phyloP scores from a whole-genome alignment of 176 grass and related monocot genomes.

The sorghum (Sorghum bicolor) region DNA sequence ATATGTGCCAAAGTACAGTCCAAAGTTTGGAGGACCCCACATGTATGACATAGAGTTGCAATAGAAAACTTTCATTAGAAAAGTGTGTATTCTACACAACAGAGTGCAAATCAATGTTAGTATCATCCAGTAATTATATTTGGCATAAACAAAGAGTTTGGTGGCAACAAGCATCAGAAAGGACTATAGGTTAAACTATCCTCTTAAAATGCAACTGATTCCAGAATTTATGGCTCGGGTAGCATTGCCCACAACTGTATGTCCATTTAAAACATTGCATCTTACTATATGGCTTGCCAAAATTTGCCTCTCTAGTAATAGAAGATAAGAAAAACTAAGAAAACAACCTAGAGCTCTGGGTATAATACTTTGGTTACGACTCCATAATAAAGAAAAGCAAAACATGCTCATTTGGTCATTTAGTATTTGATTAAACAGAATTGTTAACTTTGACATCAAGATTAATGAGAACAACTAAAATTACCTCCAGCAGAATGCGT shows the following conservation, averaged over 20 bases:
- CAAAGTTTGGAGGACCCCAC: background rate
- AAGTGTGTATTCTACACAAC: background rate
- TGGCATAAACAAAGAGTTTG: background rate
- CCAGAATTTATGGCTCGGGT: background rate
- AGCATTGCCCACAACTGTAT: background rate
- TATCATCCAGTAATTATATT: background rate
- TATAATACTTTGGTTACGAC: background rate
- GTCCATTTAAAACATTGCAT: background rate
- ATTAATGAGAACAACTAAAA: background rate
- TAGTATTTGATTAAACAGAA: background rate
- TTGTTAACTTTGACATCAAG: background rate
- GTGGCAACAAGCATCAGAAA: background rate
- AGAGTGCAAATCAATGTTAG: background rate
- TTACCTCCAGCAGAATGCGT: slow-evolving; percentile 85
- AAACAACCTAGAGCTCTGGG: background rate
- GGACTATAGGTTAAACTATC: background rate
- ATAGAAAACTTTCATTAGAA: background rate
- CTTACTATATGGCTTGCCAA: background rate
- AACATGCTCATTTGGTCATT: background rate
- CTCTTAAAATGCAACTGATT: background rate
- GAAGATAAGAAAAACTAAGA: background rate
- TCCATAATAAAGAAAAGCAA: background rate
- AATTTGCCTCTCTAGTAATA: background rate
- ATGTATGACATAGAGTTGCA: background rate
- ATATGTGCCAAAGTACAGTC: background rate